These are phyloP conservation scores for Sphaerulina populicola DNA, from an alignment of 2,329 filamentous ascomycete species.

Conservation along the genomic window DNA sequence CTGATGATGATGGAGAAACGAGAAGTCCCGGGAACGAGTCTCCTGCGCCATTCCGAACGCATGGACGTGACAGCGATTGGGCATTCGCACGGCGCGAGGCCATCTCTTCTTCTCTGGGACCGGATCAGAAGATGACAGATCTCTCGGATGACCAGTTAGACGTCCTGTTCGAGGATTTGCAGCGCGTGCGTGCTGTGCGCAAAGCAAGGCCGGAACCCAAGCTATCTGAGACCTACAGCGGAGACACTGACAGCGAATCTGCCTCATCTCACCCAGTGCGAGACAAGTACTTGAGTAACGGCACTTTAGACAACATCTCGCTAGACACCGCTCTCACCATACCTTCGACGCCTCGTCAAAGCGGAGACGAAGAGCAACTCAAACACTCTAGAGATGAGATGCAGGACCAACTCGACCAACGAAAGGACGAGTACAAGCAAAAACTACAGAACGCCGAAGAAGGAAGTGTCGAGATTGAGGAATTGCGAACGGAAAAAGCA, in stretches of 20 bases:
- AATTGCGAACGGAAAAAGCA: constrained; percentile 71
- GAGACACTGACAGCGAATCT: constrained; percentile 75
- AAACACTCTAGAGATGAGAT: constrained; percentile 71
- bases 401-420: constrained; percentile 71
- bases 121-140: constrained; percentile 82
- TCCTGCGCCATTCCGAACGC: constrained; percentile 53
- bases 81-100: constrained; percentile 87
- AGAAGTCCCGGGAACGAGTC: constrained; percentile 70
- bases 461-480: constrained; percentile 69
- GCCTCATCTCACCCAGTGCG: constrained; percentile 65
- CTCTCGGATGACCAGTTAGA: constrained; percentile 92
- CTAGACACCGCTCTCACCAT: constrained; percentile 89
- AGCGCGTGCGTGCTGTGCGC: constrained; percentile 74
- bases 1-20: constrained; percentile 65
- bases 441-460: constrained; percentile 68
- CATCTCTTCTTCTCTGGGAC: constrained; percentile 79
- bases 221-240: constrained; percentile 42
- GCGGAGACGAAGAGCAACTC: constrained; percentile 70
- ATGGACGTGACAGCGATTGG: constrained; percentile 80
- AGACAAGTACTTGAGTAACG: constrained; percentile 92
- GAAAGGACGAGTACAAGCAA: constrained; percentile 73
- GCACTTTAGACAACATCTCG: constrained; percentile 86
- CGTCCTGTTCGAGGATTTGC: constrained; percentile 85
- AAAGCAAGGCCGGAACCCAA: constrained; percentile 56
- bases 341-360: constrained; percentile 80